Evolutionary conservation across 176 grass and related monocot species (phyloP).

Genomic region (Zizania latifolia): DNA sequence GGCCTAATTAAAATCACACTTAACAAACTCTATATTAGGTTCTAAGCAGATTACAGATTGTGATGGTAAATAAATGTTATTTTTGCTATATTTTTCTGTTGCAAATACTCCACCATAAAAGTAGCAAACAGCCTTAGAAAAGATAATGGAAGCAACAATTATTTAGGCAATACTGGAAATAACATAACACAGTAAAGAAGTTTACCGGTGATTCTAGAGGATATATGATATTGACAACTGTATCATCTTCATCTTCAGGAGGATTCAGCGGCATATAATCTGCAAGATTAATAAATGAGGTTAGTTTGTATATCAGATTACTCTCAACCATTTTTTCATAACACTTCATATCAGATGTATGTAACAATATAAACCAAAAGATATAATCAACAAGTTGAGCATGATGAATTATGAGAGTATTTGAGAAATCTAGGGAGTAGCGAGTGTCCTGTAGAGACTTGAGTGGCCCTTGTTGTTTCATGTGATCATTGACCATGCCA

Average conservation of each 20-base stretch:
- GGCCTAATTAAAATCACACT: not conserved
- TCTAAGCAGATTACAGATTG: not conserved
- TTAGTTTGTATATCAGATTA: not conserved
- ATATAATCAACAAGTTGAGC: not conserved
- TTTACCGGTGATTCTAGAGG: conserved; percentile 67
- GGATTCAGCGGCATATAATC: conserved; percentile 72
- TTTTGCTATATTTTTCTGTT: not conserved
- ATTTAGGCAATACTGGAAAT: not conserved
- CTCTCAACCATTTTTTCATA: not conserved
- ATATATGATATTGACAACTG: conserved; percentile 75
- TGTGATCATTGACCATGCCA: not conserved
- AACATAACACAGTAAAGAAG: conserved; percentile 19
- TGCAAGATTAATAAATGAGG: conserved; percentile 28
- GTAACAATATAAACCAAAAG: not conserved
- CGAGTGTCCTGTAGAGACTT: not conserved
- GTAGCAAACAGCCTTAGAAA: not conserved
- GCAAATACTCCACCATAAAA: not conserved
- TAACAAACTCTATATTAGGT: not conserved
- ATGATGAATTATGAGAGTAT: not conserved
- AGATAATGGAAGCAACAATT: not conserved
- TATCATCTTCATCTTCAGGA: conserved; percentile 77
- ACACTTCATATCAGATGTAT: not conserved
- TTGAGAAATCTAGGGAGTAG: not conserved
- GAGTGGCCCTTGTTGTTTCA: not conserved
- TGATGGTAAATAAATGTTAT: not conserved